Base-by-base conservation (phyloP, 495 filamentous ascomycete genomes). In the Margaritispora aquatica region DNA sequence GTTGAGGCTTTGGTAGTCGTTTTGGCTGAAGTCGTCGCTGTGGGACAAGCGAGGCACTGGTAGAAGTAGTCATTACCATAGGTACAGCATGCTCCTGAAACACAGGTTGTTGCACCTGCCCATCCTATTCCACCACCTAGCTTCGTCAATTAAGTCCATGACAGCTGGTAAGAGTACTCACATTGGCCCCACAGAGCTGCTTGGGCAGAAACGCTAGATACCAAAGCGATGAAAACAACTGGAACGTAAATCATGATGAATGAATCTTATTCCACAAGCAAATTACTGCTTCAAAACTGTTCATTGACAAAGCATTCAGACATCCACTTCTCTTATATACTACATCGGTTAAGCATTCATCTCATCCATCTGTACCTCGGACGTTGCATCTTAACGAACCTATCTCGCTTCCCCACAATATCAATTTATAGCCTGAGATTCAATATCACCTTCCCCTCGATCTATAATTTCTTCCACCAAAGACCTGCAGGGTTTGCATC, bases 41-140 rank as follows among this genome's bases (percentile, higher is more conserved):
- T 52, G n/a, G n/a, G n/a, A 31, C 51, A 26, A 2, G 53, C 29
- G 44, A 66, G 50, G 60, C 67, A 70, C 38, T 70, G 67, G 38
- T 57, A 67, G 61, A 71, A 71, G 61, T 64, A 70, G 49, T 66
- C 60, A 31, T 69, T 70, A 20, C 29, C n/a, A 26, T 62, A 52
- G 21, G 49, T 38, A 51, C 67, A 70, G 19, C 5, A 44, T 26
- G 46, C 22, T 8, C 67, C 67, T 13, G 60, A 38, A 22, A 58
- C 52, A 41, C 67, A 70, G n/a, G 22, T 60, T 23, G 19, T 69
- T n/a, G 55, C 0, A 17, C 67, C 67, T 22, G 19, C 51, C 48
- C 54, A 70, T 27, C 51, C 55, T 26, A 59, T 58, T 22, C 56
- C 64, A 31, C 38, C 54, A 26, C 52, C 51, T 19, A n/a, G 26